phyloP scores from a whole-genome alignment of 2,329 filamentous ascomycete species.

The Diaporthe aspalathi region DNA sequence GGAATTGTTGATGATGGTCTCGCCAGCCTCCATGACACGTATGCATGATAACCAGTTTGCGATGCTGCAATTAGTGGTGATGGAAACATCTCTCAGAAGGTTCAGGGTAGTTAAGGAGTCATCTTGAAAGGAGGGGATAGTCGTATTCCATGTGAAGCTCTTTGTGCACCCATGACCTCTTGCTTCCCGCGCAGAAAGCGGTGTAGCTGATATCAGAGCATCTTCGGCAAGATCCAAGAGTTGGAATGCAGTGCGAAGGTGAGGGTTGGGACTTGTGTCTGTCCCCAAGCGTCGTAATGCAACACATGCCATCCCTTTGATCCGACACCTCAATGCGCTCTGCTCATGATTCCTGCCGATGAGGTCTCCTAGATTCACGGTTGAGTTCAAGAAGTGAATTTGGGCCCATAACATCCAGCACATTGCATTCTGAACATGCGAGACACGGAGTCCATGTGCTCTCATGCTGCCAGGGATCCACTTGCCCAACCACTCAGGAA shows the following conservation, averaged over 20 bases:
- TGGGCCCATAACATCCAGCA: not conserved
- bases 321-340: fast-evolving
- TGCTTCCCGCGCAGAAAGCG: not conserved
- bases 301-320: not conserved
- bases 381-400: not conserved
- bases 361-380: not conserved
- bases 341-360: not conserved
- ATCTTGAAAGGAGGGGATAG: not conserved
- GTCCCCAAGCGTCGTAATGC: not conserved
- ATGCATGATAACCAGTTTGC: not conserved
- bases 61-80: not conserved
- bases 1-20: not conserved
- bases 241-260: not conserved
- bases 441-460: not conserved
- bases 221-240: not conserved
- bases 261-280: not conserved
- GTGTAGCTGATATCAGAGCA: not conserved
- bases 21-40: not conserved
- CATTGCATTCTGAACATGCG: not conserved
- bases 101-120: not conserved
- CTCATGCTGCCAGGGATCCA: not conserved
- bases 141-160: not conserved
- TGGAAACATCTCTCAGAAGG: not conserved
- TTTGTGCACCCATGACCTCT: not conserved
- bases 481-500: not conserved